Evolutionary conservation across 768 basidiomycete genomes (phyloP), one percentile per base, ranked within the genome.

Genomic region (Leccinum uliginosum): DNA sequence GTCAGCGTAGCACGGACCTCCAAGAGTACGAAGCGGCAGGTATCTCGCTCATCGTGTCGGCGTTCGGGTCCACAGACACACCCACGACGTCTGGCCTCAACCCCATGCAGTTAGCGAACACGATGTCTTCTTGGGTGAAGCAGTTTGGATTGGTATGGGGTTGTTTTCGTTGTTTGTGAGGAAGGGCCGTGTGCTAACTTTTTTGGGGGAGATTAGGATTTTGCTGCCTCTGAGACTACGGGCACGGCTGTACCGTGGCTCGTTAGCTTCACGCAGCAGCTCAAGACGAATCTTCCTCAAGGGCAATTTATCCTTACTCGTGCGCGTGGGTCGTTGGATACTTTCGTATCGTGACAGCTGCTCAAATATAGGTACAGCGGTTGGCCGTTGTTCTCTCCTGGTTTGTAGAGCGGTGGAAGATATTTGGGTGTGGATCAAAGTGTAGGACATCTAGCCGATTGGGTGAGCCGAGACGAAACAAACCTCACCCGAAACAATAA

Each of bases 11-110:
- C 15, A 34, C 71, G 19, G 72, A 80, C 61, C 72, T 80, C 58
- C 61, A 75, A 1, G 71, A 77, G 55, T 84, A 83, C 63, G 69
- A 71, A 24, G 74, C 76, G 1, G 80, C 81, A 12, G 82, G 82
- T 10, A 81, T 83, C 66, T 78, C 76, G 45, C 64, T 84, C 29
- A 76, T 84, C 56, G 82, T 83, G 4, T 80, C 80, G 48, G 73
- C 73, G 6, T 83, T 83, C 61, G 79, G 79, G 8, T 72, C 78
- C 14, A 63, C 61, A 10, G 61, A 63, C 46, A 65, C 68, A 4
- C 79, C 79, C 17, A 51, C 50, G 1, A 67, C 74, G 0, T 59
- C 65, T 21, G 74, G 73, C 30, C 66, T 62, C 3, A 74, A 80
- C 55, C 34, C 50, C 4, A 15, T 26, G 34, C 10, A 12, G 6